Evolutionary conservation across 2,329 filamentous ascomycete species (phyloP).

Genomic region (Phialophora expanda): DNA sequence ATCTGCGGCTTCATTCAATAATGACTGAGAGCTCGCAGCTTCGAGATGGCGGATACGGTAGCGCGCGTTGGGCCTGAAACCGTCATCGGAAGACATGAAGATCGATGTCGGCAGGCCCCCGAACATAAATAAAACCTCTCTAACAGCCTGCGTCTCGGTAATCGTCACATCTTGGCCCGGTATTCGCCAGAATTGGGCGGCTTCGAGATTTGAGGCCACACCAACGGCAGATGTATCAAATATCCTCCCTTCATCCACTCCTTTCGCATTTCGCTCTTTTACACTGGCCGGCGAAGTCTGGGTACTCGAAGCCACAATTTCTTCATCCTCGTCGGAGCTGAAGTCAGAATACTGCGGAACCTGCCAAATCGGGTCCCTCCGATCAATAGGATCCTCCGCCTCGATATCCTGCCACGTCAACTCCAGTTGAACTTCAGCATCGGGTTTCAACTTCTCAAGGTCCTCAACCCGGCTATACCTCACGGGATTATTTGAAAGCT

Average conservation of each 20-base stretch:
- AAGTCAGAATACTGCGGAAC: conserved; percentile 69
- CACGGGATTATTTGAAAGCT: conserved; percentile 79
- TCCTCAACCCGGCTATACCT: conserved; percentile 70
- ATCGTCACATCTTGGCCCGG: conserved; percentile 44
- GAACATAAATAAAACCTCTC: conserved; percentile 85
- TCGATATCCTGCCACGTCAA: conserved; percentile 82
- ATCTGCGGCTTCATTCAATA: conserved; percentile 33
- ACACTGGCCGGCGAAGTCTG: conserved; percentile 23
- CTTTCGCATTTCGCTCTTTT: conserved; percentile 16
- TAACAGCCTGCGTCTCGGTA: conserved; percentile 73
- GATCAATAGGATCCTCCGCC: conserved; percentile 73
- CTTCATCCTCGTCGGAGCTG: conserved; percentile 54
- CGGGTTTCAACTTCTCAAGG: conserved; percentile 61
- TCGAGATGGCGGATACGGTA: conserved; percentile 33
- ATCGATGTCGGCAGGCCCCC: conserved; percentile 76
- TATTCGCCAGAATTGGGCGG: conserved; percentile 56
- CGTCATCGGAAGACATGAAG: conserved; percentile 56
- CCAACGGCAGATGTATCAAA: conserved; percentile 22
- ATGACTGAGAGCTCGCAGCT: conserved; percentile 10
- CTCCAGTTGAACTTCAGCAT: conserved; percentile 52
- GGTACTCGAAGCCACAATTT: conserved; percentile 24
- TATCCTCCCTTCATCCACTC: conserved; percentile 25
- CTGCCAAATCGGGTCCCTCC: conserved; percentile 71
- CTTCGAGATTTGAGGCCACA: conserved; percentile 45
- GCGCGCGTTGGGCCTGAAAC: conserved; percentile 15